Conservation (phyloP, 176 grass and related monocot genomes). For the Raddia guianensis region DNA sequence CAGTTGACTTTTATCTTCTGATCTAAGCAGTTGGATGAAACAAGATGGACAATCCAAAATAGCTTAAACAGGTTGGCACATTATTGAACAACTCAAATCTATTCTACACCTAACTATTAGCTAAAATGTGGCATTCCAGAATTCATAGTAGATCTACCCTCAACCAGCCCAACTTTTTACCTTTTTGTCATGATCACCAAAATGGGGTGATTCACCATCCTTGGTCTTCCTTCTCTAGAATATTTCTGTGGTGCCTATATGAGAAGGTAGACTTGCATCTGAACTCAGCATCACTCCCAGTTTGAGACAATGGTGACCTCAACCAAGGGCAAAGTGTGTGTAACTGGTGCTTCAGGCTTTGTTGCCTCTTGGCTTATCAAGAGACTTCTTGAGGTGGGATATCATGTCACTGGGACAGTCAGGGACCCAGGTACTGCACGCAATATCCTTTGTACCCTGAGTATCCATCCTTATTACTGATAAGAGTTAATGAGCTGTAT, state of each 20-base stretch:
- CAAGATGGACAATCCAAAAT: no score
- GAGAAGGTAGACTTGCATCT: slow-evolving; percentile 16
- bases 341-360: slow-evolving; percentile 81
- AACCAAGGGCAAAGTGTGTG: slow-evolving; percentile 72
- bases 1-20: no score
- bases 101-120: slow-evolving; percentile 40
- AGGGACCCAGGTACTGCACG: slow-evolving; percentile 64
- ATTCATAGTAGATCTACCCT: slow-evolving; percentile 28
- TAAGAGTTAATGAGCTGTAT: background rate
- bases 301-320: slow-evolving; percentile 46
- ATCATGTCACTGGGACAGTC: slow-evolving; percentile 78
- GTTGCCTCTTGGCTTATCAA: slow-evolving; percentile 88
- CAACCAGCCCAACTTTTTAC: slow-evolving; percentile 45
- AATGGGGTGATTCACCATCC: slow-evolving; percentile 24
- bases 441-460: background rate
- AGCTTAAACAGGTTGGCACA: background rate
- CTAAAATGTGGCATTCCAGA: slow-evolving; percentile 36
- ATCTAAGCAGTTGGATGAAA: no score
- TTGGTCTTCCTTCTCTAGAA: slow-evolving; percentile 39
- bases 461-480: background rate
- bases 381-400: slow-evolving; percentile 66
- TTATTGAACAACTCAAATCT: slow-evolving; percentile 2
- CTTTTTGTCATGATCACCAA: slow-evolving; percentile 1
- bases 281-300: slow-evolving; percentile 12
- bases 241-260: slow-evolving; percentile 42